These are phyloP conservation scores for Pythium graminicola DNA, from an alignment of 352 stramenopile species.

Conservation along the genomic window DNA sequence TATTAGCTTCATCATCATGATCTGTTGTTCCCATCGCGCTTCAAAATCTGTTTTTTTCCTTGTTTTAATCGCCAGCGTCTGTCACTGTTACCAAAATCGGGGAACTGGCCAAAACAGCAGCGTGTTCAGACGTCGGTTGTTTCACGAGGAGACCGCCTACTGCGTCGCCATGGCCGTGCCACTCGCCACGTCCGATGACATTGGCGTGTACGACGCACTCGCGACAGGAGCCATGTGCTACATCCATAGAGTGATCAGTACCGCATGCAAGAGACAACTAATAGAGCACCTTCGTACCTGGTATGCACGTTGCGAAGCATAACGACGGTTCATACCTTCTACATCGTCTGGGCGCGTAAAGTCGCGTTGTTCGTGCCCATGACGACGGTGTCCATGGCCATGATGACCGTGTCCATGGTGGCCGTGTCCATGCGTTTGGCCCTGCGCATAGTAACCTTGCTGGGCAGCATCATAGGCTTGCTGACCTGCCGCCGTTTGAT, in stretches of 20 bases:
- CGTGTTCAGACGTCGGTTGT: neutral
- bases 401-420: slow-evolving; percentile 13
- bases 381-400: slow-evolving; percentile 24
- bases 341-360: slow-evolving; percentile 72
- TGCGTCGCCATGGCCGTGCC: slow-evolving; percentile 63
- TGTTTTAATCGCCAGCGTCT: neutral
- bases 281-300: slow-evolving; percentile 49
- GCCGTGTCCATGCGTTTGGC: slow-evolving; percentile 8
- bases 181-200: slow-evolving; percentile 56
- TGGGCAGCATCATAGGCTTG: slow-evolving; percentile 27
- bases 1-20: slow-evolving; percentile 2
- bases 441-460: slow-evolving; percentile 34
- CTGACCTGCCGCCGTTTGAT: slow-evolving; percentile 35
- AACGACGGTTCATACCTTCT: slow-evolving; percentile 73
- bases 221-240: slow-evolving; percentile 66
- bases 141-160: slow-evolving; percentile 1
- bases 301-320: slow-evolving; percentile 68
- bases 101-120: slow-evolving; percentile 5
- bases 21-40: neutral
- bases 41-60: slow-evolving; percentile 5
- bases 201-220: slow-evolving; percentile 56
- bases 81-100: neutral
- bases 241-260: neutral
- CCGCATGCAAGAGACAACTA: too few relatives aligned
- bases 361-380: slow-evolving; percentile 44